Percentiles rank a stretch among this genome's conserved stretches.
Evolutionary conservation across 2,329 filamentous ascomycete genomes (phyloP).

Genomic region (Pseudocercospora cruenta): DNA sequence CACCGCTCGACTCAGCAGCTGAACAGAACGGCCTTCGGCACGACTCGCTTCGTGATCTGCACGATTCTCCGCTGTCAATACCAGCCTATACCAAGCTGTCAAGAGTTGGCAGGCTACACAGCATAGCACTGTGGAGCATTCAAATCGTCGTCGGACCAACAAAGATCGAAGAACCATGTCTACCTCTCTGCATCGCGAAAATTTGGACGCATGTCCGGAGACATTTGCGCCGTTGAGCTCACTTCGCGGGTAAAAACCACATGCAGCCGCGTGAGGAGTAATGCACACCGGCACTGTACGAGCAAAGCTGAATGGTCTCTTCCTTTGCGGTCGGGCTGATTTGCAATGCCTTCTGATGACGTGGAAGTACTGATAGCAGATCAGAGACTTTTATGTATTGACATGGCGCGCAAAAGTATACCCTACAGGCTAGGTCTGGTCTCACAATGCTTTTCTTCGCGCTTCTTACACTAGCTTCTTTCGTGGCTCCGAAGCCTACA

Average conservation of each 20-base stretch:
- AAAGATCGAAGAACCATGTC: too few species aligned
- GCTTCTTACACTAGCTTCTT: not conserved
- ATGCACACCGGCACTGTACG: not conserved
- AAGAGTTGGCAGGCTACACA: too few species aligned
- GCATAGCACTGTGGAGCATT: too few species aligned
- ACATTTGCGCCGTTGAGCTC: too few species aligned
- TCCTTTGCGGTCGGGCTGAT: not conserved
- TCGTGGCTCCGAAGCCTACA: conserved; percentile 19
- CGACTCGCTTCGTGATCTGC: not conserved
- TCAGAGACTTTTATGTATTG: not conserved
- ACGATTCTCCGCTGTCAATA: not conserved
- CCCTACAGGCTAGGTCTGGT: not conserved
- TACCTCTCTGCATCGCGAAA: too few species aligned
- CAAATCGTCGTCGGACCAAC: too few species aligned
- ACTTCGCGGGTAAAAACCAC: not conserved
- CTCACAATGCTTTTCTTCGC: not conserved
- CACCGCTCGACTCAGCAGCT: too few species aligned
- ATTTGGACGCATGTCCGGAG: too few species aligned
- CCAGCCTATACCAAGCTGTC: too few species aligned
- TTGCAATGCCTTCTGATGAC: not conserved
- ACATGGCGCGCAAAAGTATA: not conserved
- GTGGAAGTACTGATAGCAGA: not conserved
- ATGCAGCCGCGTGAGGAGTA: not conserved
- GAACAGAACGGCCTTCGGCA: not conserved
- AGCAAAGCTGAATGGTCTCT: not conserved